Base-by-base conservation (phyloP, 495 filamentous ascomycete genomes). In the Cladorrhinum samala region DNA sequence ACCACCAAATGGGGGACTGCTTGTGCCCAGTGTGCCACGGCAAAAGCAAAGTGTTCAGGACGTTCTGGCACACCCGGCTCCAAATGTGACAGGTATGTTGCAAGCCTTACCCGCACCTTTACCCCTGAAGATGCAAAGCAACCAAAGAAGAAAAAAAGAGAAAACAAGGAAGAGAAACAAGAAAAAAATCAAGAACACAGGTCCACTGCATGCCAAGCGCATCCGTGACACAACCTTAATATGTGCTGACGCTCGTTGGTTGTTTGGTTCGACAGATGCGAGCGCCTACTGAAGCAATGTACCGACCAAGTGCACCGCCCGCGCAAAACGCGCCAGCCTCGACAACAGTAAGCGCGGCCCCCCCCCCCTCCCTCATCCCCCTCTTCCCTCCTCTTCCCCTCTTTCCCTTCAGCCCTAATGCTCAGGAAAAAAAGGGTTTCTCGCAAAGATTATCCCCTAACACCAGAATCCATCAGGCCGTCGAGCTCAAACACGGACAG, bases 281-380 rank as follows among this genome's bases (percentile, higher is more conserved):
- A 56, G 23, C 54, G 54, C 21, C 24, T 56, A 40, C 23, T 56
- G 33, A 56, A 56, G 54, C 54, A 51, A 36, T 56, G 54, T 16
- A 56, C 54, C 42, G 54, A 51, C 23, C 54, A 56, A 13, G 42
- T 51, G 14, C 54, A 56, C 14, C 43, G 27, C 2, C 54, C 54
- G 17, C 44, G 54, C 40, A 56, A 51, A 30, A 47, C 42, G 2
- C 40, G 54, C 7, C 54, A 56, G 18, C 23, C 42, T 1, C 49
- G 54, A 19, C 42, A 50, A 19, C 53, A 56, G 54, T 56, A 42
- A 51, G 54, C 17, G 13, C 19, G 8, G 13, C 13, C 19, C 44
- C 44, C 9, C 8, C 7, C 3, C 18, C 44, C 20, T n/a, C n/a
- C n/a, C n/a, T n/a, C n/a, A n/a, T n/a, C n/a, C n/a, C n/a, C n/a